Percentiles rank a stretch among this genome's conserved stretches.
Conservation (phyloP, 2,329 filamentous ascomycete species). For the Claviceps paspali region DNA sequence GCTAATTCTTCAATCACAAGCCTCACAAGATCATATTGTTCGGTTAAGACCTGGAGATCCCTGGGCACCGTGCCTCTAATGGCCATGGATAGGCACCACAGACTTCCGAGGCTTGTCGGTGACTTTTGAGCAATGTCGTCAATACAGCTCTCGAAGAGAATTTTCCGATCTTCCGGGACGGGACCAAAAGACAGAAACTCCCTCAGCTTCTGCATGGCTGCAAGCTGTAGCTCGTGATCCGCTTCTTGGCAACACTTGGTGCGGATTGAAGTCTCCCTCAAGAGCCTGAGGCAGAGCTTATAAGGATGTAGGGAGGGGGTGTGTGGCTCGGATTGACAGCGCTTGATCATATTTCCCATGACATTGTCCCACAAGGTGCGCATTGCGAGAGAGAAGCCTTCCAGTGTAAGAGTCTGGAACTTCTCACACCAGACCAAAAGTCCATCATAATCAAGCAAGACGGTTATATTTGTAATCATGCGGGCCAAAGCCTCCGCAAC, state of each 20-base stretch:
- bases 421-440: slow-evolving; percentile 58
- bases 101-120: slow-evolving; percentile 53
- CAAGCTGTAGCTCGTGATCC: slow-evolving; percentile 45
- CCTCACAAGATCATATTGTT: slow-evolving; percentile 44
- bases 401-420: slow-evolving; percentile 46
- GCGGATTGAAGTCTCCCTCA: slow-evolving; percentile 54
- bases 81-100: slow-evolving; percentile 45
- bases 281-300: slow-evolving; percentile 45
- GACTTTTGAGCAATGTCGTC: slow-evolving; percentile 50
- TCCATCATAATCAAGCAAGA: slow-evolving; percentile 30
- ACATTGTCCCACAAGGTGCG: slow-evolving; percentile 45
- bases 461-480: slow-evolving; percentile 39
- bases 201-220: slow-evolving; percentile 46
- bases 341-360: slow-evolving; percentile 32
- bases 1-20: slow-evolving; percentile 52
- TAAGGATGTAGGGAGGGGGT: slow-evolving; percentile 28
- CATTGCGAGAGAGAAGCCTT: slow-evolving; percentile 46
- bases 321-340: slow-evolving; percentile 22
- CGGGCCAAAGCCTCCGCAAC: slow-evolving; percentile 66
- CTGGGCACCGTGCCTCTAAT: slow-evolving; percentile 28
- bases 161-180: slow-evolving; percentile 36
- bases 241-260: slow-evolving; percentile 37
- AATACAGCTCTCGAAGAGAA: slow-evolving; percentile 53
- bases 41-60: slow-evolving; percentile 42
- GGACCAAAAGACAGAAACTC: slow-evolving; percentile 43